phyloP scores from a whole-genome alignment of 345 rosid genomes.

The Citrus reticulata region DNA sequence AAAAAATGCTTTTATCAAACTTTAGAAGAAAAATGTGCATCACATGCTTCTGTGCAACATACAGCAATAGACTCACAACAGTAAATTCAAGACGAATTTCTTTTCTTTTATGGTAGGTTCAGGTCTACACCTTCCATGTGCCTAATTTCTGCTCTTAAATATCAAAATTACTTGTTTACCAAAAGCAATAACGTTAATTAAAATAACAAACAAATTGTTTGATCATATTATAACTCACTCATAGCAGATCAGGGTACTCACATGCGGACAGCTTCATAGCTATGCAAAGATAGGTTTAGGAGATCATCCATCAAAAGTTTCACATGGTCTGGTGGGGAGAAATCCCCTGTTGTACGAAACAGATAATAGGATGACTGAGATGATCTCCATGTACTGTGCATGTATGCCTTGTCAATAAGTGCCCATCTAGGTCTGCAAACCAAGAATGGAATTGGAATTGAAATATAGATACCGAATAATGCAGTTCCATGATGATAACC shows the following conservation, averaged over 20 bases:
- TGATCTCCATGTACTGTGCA: slow-evolving; percentile 97
- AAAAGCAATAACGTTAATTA: neutral
- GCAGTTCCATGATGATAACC: slow-evolving; percentile 11
- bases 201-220: neutral
- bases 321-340: slow-evolving; percentile 72
- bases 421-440: slow-evolving; percentile 96
- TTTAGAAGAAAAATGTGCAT: neutral
- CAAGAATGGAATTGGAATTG: slow-evolving; percentile 18
- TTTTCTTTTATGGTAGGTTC: neutral
- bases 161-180: neutral
- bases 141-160: neutral
- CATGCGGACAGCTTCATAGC: slow-evolving; percentile 93
- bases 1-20: neutral
- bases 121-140: neutral
- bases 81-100: neutral
- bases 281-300: slow-evolving; percentile 77
- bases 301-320: slow-evolving; percentile 79
- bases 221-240: slow-evolving; percentile 1
- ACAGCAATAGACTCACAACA: neutral
- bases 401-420: slow-evolving; percentile 85
- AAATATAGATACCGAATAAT: neutral
- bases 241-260: slow-evolving; percentile 43
- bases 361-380: slow-evolving; percentile 93
- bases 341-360: slow-evolving; percentile 70
- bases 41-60: neutral